Evolutionary conservation across 768 basidiomycete genomes (phyloP).

Genomic region (Mycena indigotica): DNA sequence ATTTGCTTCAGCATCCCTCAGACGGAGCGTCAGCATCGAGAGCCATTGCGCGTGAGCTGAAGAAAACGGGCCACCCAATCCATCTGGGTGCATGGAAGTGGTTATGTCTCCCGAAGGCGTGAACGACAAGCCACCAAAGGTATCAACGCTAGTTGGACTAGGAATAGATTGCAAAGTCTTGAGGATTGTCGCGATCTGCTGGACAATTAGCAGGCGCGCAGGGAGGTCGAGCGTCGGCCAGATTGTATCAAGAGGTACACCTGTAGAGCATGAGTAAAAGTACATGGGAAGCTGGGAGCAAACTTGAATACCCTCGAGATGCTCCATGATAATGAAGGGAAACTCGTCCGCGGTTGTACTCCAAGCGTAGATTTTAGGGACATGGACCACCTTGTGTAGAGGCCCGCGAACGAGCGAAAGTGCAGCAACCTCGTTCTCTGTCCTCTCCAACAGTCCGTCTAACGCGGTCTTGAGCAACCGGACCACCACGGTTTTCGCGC

Average conservation of each 20-base stretch:
- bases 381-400: neutral
- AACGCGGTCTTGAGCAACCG: slow-evolving; percentile 16
- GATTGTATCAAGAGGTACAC: slow-evolving; percentile 12
- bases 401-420: slow-evolving; percentile 7
- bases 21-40: slow-evolving; percentile 3
- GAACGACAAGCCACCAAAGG: slow-evolving; percentile 12
- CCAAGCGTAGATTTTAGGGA: slow-evolving; percentile 16
- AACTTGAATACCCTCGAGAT: slow-evolving; percentile 3
- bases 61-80: slow-evolving; percentile 10
- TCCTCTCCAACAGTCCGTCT: slow-evolving; percentile 9
- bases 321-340: slow-evolving; percentile 15
- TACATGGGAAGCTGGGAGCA: neutral
- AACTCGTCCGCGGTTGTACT: slow-evolving; percentile 5
- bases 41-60: slow-evolving; percentile 16
- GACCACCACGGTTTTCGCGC: slow-evolving; percentile 3
- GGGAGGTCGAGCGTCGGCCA: slow-evolving; percentile 11
- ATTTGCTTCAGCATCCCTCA: slow-evolving; percentile 6
- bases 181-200: slow-evolving; percentile 4
- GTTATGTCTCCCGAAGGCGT: slow-evolving; percentile 2
- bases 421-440: slow-evolving; percentile 16
- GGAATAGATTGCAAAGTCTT: slow-evolving; percentile 1
- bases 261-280: neutral
- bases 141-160: neutral
- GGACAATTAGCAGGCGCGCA: slow-evolving; percentile 8
- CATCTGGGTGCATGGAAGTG: slow-evolving; percentile 10